Percentiles rank a stretch among this genome's conserved stretches.
Evolutionary conservation across 345 rosid species (phyloP).

Genomic region (Eucalyptus sp.): DNA sequence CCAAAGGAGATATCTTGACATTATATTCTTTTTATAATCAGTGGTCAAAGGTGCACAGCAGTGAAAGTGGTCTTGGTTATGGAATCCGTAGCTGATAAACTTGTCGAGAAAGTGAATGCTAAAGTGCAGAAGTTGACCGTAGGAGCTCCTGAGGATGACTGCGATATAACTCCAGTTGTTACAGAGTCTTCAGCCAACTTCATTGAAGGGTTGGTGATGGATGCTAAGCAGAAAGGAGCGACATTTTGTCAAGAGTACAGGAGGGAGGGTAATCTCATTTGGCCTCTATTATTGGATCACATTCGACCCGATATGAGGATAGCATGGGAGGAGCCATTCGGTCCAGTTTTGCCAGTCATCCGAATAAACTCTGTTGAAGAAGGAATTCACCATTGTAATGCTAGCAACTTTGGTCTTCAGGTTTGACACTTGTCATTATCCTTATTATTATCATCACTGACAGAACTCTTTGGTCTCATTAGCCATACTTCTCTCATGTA

Average conservation of each 20-base stretch:
- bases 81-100: conserved; percentile 74
- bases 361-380: conserved; percentile 77
- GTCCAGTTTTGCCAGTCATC: conserved; percentile 81
- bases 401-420: conserved; percentile 98
- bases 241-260: conserved; percentile 83
- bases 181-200: conserved; percentile 93
- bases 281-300: conserved; percentile 90
- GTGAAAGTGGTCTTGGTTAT: conserved; percentile 85
- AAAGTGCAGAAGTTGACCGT: conserved; percentile 66
- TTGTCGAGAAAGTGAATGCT: conserved; percentile 77
- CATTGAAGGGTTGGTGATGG: conserved; percentile 87
- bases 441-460: background rate
- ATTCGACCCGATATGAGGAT: conserved; percentile 96
- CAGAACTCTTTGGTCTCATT: background rate
- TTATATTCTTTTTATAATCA: background rate
- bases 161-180: conserved; percentile 90
- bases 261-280: conserved; percentile 91
- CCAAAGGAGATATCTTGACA: background rate
- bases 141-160: conserved; percentile 83
- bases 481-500: background rate
- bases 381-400: conserved; percentile 99
- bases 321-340: conserved; percentile 99
- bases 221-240: conserved; percentile 91
- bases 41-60: conserved; percentile 99
- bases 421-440: conserved; percentile 1